These are phyloP conservation scores for Pugionium cornutum DNA, from an alignment of 345 rosid genomes.

Conservation along the genomic window DNA sequence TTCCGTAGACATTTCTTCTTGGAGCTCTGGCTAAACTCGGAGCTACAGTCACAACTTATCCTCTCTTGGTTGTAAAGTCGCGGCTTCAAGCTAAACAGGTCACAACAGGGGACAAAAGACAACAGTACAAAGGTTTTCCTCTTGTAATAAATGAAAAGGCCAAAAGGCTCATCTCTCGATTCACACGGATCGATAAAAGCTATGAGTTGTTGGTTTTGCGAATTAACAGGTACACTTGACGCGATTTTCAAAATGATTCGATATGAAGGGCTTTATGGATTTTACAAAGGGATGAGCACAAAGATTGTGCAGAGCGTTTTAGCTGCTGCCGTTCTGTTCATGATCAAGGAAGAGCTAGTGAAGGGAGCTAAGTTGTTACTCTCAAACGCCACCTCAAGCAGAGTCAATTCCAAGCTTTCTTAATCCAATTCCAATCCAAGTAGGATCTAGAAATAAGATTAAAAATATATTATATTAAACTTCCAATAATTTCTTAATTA, in stretches of 20 bases:
- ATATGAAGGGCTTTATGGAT: constrained; percentile 77
- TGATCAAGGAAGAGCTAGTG: constrained; percentile 95
- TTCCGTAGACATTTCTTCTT: constrained; percentile 75
- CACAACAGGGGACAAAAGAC: constrained; percentile 68
- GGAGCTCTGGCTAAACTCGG: constrained; percentile 99
- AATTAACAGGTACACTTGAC: constrained; percentile 64
- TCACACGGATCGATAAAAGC: neutral
- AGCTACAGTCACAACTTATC: constrained; percentile 92
- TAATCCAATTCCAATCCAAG: neutral
- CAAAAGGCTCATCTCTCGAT: neutral
- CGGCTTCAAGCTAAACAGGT: constrained; percentile 94
- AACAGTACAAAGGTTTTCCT: constrained; percentile 64
- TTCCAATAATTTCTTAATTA: constrained; percentile 24
- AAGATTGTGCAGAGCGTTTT: constrained; percentile 90
- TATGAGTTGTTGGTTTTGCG: constrained; percentile 5
- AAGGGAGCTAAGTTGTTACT: constrained; percentile 62
- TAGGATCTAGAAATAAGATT: constrained; percentile 31
- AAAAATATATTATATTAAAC: constrained; percentile 7
- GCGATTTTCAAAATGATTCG: constrained; percentile 86
- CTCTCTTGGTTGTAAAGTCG: constrained; percentile 91
- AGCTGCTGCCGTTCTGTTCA: constrained; percentile 87
- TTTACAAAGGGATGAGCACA: constrained; percentile 96
- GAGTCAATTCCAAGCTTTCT: constrained; percentile 43
- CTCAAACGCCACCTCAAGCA: constrained; percentile 30
- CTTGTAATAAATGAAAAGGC: neutral